Evolutionary conservation across 495 filamentous ascomycete genomes (phyloP).

Genomic region (Hypoxylon fuscum): DNA sequence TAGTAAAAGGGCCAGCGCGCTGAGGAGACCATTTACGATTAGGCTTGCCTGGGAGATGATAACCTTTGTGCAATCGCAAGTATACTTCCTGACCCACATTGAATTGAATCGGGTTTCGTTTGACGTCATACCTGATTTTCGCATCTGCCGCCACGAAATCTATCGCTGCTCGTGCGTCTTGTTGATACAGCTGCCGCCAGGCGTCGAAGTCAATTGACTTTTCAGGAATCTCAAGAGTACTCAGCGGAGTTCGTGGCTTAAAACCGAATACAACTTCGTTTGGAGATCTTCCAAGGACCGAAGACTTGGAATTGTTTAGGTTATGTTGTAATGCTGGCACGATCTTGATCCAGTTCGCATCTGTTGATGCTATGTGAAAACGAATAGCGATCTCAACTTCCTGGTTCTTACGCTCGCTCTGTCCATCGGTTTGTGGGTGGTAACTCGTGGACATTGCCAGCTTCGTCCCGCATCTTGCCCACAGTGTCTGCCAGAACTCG

Average conservation of each 20-base stretch:
- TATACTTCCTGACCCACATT: neutral
- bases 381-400: neutral
- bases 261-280: slow-evolving; percentile 13
- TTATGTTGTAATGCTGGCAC: slow-evolving; percentile 8
- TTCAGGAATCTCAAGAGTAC: neutral
- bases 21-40: neutral
- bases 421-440: slow-evolving; percentile 6
- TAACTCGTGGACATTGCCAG: neutral
- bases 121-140: neutral
- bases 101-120: neutral
- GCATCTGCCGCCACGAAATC: neutral
- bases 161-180: slow-evolving; percentile 9
- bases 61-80: neutral
- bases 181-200: neutral
- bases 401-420: slow-evolving; percentile 16
- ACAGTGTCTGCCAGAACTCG: neutral
- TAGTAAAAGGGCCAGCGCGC: neutral
- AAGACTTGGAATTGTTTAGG: slow-evolving; percentile 5
- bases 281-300: neutral
- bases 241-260: neutral
- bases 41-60: neutral
- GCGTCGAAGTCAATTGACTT: neutral
- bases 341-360: no score
- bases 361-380: no score
- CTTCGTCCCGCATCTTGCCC: neutral